Evolutionary conservation across 2,329 filamentous ascomycete species (phyloP), one percentile per base, ranked within the genome.

Genomic region (Alternaria burnsii): DNA sequence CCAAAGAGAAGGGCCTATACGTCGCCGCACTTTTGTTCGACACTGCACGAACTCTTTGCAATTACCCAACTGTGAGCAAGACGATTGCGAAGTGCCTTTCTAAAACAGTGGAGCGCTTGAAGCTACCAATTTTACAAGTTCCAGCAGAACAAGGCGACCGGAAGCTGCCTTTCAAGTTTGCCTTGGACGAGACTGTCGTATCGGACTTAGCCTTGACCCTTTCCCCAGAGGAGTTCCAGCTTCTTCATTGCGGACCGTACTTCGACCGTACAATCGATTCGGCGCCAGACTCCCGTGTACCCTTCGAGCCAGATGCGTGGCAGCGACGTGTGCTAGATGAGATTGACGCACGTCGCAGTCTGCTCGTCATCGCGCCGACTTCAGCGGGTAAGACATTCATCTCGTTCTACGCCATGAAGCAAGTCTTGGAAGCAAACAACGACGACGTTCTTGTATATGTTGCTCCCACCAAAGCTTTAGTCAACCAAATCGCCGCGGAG

Each of bases 301-400:
- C 84, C 2, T 94, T 94, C 71, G 79, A 88, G 5, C 91, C 91
- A 1, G 91, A 94, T 79, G 86, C 85, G 3, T 94, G 91, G 91
- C 91, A 94, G 76, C 81, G 89, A 56, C 82, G 87, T 38, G 91
- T 94, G 0, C 82, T 94, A 0, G 89, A 94, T 63, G 86, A 87
- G 40, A 88, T 94, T 38, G 91, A 94, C 73, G 83, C 83, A 0
- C 82, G 90, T 55, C 86, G 88, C 65, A 92, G 89, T 67, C 80
- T 92, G 0, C 88, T 94, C 59, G 89, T 93, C 0, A 88, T 94
- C 9, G 91, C 91, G 0, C 91, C 91, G 0, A 94, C 91, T 0
- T 91, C 88, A 24, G 89, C 91, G 0, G 91, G 91, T 67, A 94
- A 94, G 76, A 94, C 91, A 0, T 94, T 94, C 75, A 94, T 94